Evolutionary conservation across 306 rosid genomes (phyloP).

Genomic region (Vicia faba): DNA sequence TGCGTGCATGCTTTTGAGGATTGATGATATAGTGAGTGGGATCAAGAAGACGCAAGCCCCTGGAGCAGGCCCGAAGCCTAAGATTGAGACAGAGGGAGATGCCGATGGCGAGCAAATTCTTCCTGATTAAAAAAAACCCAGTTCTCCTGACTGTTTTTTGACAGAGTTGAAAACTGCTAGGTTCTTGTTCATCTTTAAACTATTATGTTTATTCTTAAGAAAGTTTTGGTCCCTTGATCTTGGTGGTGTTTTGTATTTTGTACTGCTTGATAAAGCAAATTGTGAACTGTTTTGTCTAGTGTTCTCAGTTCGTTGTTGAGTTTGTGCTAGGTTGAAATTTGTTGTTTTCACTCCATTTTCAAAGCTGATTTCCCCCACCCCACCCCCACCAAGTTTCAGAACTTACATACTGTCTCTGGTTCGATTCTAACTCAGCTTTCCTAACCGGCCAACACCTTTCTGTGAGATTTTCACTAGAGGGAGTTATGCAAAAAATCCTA

Average conservation of each 20-base stretch:
- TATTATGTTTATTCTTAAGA: conserved; percentile 15
- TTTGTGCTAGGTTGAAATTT: conserved; percentile 21
- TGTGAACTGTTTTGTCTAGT: conserved; percentile 10
- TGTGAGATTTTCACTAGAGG: no score
- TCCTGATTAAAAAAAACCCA: conserved; percentile 55
- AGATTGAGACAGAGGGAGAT: conserved; percentile 74
- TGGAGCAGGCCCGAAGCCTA: conserved; percentile 82
- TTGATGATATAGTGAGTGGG: conserved; percentile 96
- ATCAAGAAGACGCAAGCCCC: conserved; percentile 91
- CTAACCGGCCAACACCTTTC: no score
- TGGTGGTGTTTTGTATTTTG: conserved; percentile 34
- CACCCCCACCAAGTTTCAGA: neutral
- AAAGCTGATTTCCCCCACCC: neutral
- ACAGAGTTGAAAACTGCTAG: conserved; percentile 32
- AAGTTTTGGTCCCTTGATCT: conserved; percentile 40
- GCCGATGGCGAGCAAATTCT: conserved; percentile 87
- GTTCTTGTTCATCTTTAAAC: conserved; percentile 36
- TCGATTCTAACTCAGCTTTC: no score
- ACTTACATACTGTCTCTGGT: neutral
- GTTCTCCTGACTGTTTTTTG: conserved; percentile 39
- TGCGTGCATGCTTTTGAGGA: conserved; percentile 95
- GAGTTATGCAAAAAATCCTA: no score
- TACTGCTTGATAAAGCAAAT: conserved; percentile 21
- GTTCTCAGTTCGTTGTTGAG: conserved; percentile 14
- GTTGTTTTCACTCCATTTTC: neutral